Percentiles rank a stretch among this genome's conserved stretches.
Conservation (phyloP, 2,329 filamentous ascomycete species). For the Thermochaetoides dissita region DNA sequence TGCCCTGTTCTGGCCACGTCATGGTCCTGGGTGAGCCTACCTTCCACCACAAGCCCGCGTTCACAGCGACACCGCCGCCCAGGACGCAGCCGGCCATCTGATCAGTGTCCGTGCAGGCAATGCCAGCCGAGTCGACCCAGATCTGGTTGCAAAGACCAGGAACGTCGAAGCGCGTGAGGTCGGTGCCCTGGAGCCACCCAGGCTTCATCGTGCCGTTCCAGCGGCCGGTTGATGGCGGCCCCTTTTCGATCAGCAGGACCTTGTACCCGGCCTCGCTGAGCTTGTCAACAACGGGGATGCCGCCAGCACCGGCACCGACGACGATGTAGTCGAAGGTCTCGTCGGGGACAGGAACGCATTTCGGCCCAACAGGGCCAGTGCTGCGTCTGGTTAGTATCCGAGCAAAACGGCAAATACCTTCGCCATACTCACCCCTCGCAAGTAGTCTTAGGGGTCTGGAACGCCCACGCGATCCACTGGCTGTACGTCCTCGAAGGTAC, state of each 20-base stretch:
- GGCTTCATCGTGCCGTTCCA: slow-evolving; percentile 50
- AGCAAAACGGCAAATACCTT: no score
- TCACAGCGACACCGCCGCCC: slow-evolving; percentile 53
- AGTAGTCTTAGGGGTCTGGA: slow-evolving; percentile 19
- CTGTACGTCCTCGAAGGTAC: slow-evolving; percentile 25
- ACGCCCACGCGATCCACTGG: slow-evolving; percentile 30
- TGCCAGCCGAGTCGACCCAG: slow-evolving; percentile 47
- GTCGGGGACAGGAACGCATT: slow-evolving; percentile 11
- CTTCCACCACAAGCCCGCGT: slow-evolving; percentile 56
- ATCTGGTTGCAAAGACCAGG: slow-evolving; percentile 60
- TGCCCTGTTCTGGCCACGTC: neutral
- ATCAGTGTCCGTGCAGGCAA: slow-evolving; percentile 55
- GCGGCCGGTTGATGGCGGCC: slow-evolving; percentile 46
- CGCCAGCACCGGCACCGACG: slow-evolving; percentile 47
- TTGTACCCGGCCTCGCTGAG: slow-evolving; percentile 51
- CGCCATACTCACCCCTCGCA: slow-evolving; percentile 12
- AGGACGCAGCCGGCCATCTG: slow-evolving; percentile 61
- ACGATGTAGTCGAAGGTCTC: slow-evolving; percentile 48
- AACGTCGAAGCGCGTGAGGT: slow-evolving; percentile 56
- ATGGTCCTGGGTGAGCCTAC: slow-evolving; percentile 17
- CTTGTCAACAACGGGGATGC: slow-evolving; percentile 46
- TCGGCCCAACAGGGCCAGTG: slow-evolving; percentile 1
- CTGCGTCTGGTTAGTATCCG: neutral
- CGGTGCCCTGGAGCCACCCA: slow-evolving; percentile 45
- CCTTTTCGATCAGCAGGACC: slow-evolving; percentile 50